Evolutionary conservation across 2,329 filamentous ascomycete genomes (phyloP).

Genomic region (Colletotrichum sp.): DNA sequence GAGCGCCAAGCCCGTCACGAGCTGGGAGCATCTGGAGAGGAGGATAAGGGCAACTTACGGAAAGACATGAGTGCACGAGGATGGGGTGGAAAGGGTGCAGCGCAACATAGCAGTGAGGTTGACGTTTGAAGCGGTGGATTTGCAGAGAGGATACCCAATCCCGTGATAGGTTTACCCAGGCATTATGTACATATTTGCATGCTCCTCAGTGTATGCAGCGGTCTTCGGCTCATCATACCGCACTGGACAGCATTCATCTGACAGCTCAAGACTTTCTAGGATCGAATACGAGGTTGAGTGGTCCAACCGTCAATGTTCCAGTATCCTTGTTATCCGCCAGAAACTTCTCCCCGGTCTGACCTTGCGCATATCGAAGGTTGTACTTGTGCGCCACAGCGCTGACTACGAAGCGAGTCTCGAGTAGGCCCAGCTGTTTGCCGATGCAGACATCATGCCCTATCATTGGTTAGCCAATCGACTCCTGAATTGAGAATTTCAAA

Average conservation of each 20-base stretch:
- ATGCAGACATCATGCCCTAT: conserved; percentile 34
- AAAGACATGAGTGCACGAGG: not conserved
- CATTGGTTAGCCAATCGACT: rapidly evolving
- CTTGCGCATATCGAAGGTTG: conserved; percentile 6
- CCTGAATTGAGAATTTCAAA: rapidly evolving
- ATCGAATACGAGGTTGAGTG: conserved; percentile 9
- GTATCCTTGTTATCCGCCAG: conserved; percentile 7
- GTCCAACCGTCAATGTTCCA: conserved; percentile 5
- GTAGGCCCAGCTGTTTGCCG: conserved; percentile 38
- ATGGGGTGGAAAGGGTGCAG: not conserved
- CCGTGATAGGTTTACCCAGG: not conserved
- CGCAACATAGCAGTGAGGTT: not conserved
- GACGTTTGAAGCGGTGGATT: not conserved
- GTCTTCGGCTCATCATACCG: not conserved
- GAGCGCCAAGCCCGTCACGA: conserved; percentile 13
- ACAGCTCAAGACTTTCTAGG: not conserved
- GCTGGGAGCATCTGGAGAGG: conserved; percentile 12
- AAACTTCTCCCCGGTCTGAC: conserved; percentile 1
- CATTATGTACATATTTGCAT: not conserved
- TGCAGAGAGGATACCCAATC: not conserved
- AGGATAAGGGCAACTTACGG: conserved; percentile 18
- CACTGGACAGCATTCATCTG: not conserved
- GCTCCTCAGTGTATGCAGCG: not conserved
- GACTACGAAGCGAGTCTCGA: conserved; percentile 29
- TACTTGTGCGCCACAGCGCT: conserved; percentile 10